Conservation (phyloP, 2,329 filamentous ascomycete genomes). For the Hymenoscyphus scutula region DNA sequence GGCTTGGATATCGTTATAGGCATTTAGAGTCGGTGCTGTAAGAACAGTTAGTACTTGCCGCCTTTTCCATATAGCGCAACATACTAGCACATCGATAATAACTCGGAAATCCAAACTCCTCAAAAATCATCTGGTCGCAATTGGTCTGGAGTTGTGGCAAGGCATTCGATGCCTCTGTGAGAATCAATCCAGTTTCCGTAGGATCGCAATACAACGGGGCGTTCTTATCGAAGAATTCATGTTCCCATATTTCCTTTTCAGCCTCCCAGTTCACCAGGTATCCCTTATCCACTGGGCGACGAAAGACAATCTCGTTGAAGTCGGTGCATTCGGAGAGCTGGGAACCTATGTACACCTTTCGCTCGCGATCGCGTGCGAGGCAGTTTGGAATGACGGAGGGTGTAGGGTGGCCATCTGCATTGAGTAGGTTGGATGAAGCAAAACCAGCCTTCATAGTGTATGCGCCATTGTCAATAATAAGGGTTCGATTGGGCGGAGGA, state of each 20-base stretch:
- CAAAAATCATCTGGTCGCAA: slow-evolving; percentile 95
- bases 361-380: slow-evolving; percentile 78
- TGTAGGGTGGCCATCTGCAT: slow-evolving; percentile 35
- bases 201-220: slow-evolving; percentile 71
- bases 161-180: slow-evolving; percentile 83
- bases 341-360: slow-evolving; percentile 74
- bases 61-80: slow-evolving; percentile 20
- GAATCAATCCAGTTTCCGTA: slow-evolving; percentile 74
- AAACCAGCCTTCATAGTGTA: slow-evolving; percentile 90
- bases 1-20: slow-evolving; percentile 74
- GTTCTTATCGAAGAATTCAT: slow-evolving; percentile 72
- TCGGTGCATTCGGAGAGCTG: slow-evolving; percentile 79
- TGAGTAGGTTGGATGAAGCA: slow-evolving; percentile 14
- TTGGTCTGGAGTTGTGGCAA: slow-evolving; percentile 80
- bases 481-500: slow-evolving; percentile 61
- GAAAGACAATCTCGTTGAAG: slow-evolving; percentile 83
- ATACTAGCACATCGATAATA: slow-evolving; percentile 74
- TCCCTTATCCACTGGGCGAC: slow-evolving; percentile 88
- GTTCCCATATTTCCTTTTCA: slow-evolving; percentile 93
- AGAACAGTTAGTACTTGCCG: neutral
- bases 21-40: slow-evolving; percentile 70
- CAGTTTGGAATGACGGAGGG: slow-evolving; percentile 83
- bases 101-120: slow-evolving; percentile 89
- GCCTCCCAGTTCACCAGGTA: slow-evolving; percentile 97
- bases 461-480: slow-evolving; percentile 92